phyloP scores from a whole-genome alignment of 495 filamentous ascomycete genomes.

The Talaromyces stipitatus region DNA sequence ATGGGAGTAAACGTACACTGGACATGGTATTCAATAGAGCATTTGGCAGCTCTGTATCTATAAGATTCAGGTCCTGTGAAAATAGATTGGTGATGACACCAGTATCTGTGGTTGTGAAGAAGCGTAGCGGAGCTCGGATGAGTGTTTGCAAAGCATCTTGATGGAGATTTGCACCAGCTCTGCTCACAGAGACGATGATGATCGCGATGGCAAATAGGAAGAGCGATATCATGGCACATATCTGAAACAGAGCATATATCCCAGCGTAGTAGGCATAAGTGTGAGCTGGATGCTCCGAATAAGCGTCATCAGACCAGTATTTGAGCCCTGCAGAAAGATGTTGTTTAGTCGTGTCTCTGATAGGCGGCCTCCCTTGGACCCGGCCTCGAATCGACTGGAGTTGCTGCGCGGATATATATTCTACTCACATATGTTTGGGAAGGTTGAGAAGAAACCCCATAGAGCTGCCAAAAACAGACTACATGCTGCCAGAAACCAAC shows the following conservation, averaged over 20 bases:
- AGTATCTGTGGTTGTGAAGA: conserved; percentile 38
- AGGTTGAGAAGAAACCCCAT: conserved; percentile 28
- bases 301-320: conserved; percentile 25
- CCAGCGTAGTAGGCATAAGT: conserved; percentile 24
- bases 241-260: conserved; percentile 23
- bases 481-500: conserved; percentile 8
- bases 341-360: neutral
- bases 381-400: neutral
- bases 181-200: neutral
- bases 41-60: conserved; percentile 48
- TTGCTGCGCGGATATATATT: neutral
- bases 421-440: conserved; percentile 18
- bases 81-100: conserved; percentile 45
- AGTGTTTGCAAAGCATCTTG: conserved; percentile 8
- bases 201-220: neutral
- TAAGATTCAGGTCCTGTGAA: conserved; percentile 52
- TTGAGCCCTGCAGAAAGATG: conserved; percentile 16
- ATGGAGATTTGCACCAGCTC: conserved; percentile 9
- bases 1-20: conserved; percentile 23
- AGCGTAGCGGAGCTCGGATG: conserved; percentile 33
- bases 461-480: conserved; percentile 14
- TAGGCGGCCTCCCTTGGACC: too few relatives aligned
- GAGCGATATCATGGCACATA: conserved; percentile 12
- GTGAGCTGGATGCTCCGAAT: conserved; percentile 16
- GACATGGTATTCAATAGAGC: conserved; percentile 7